Conservation (phyloP, 371 early-diverging fungal species). For the Sporodiniella umbellata region DNA sequence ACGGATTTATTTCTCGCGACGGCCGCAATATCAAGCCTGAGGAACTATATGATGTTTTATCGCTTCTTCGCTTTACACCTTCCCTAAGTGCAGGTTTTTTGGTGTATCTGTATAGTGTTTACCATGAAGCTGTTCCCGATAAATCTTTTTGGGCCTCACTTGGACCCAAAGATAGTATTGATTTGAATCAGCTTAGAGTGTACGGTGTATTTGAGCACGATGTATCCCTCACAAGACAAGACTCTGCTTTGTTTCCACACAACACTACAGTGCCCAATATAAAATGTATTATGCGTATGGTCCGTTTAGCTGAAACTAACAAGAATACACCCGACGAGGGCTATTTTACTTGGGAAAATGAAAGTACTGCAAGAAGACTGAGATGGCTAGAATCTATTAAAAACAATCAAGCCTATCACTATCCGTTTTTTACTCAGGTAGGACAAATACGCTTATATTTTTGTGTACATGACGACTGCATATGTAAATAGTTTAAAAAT, state of each 20-base stretch:
- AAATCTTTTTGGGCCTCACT: slow-evolving; percentile 9
- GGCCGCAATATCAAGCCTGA: slow-evolving; percentile 28
- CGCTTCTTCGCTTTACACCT: slow-evolving; percentile 15
- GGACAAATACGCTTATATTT: neutral
- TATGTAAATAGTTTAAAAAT: no score
- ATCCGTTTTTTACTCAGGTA: slow-evolving; percentile 26
- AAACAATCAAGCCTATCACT: slow-evolving; percentile 17
- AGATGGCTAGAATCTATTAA: slow-evolving; percentile 26
- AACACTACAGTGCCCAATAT: slow-evolving; percentile 6
- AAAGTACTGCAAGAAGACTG: slow-evolving; percentile 15
- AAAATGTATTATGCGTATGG: slow-evolving; percentile 13
- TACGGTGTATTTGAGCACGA: slow-evolving; percentile 37
- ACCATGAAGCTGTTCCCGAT: slow-evolving; percentile 10
- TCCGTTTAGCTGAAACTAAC: slow-evolving; percentile 1
- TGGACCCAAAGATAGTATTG: neutral
- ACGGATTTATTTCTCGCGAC: slow-evolving; percentile 31
- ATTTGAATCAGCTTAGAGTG: slow-evolving; percentile 23
- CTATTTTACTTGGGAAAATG: slow-evolving; percentile 17
- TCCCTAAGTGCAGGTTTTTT: slow-evolving; percentile 8
- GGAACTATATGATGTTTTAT: slow-evolving; percentile 20
- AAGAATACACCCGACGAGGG: neutral
- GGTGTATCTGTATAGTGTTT: slow-evolving; percentile 7
- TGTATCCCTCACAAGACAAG: slow-evolving; percentile 31
- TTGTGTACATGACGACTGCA: no score
- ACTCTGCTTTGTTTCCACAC: slow-evolving; percentile 11